Evolutionary conservation across 768 basidiomycete species (phyloP), one percentile per base, ranked within the genome.

Genomic region (Tylopilus sp.): DNA sequence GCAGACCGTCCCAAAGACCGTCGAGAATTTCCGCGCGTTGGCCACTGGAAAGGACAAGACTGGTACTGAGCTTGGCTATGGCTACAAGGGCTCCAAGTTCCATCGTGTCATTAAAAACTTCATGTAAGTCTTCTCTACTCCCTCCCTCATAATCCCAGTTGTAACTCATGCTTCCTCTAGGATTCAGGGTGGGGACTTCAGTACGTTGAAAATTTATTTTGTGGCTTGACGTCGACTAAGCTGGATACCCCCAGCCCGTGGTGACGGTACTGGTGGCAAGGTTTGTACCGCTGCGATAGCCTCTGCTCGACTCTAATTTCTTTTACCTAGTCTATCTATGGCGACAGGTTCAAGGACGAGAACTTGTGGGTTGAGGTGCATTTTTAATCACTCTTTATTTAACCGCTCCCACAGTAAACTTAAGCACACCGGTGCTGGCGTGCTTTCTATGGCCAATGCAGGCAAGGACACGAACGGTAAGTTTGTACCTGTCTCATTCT

Each of bases 181-280:
- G 91, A 93, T 96, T 62, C 95, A 98, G 75, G 95, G 95, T 64
- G 96, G 96, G 74, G 96, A 98, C 76, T 99, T 98, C 74, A 97
- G 91, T 89, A 70, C 63, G 89, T 81, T 21, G 16, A 53, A 12
- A 19, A 30, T 55, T 48, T 11, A 36, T 53, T 44, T 17, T 36
- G 8, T 11, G 5, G 30, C 25, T 59, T 53, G n/a, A n/a, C n/a
- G n/a, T 48, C 51, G 24, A 67, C 36, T 30, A 44, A 60, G 41
- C 46, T 37, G 17, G n/a, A 46, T 40, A n/a, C 37, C 28, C 33
- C 44, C 52, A 92, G 89, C 90, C 51, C 78, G 78, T 34, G 89
- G 89, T 51, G 91, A 95, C 57, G 92, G 92, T 57, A 92, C 92
- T 61, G 92, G 92, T 59, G 92, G 92, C 71, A 92, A 93, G 83